phyloP scores from a whole-genome alignment of 1,139 yeast genomes.

The Suhomyces taliae region DNA sequence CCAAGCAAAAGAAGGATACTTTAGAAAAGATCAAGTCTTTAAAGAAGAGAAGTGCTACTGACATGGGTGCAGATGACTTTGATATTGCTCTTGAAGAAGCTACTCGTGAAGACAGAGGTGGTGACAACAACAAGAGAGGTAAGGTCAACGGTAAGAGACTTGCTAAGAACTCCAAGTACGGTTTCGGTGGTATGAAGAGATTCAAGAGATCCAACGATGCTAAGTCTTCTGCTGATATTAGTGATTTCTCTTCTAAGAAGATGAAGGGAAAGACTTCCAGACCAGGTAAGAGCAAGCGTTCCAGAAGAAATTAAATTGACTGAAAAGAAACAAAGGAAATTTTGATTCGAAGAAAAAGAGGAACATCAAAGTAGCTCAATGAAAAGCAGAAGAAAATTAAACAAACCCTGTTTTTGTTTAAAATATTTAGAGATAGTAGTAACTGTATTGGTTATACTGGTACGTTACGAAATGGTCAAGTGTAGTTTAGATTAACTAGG shows the following conservation, averaged over 20 bases:
- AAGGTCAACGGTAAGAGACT: slow-evolving; percentile 61
- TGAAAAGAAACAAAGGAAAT: no score
- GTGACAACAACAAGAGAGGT: slow-evolving; percentile 38
- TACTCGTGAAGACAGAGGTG: slow-evolving; percentile 43
- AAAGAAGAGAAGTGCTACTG: slow-evolving; percentile 82
- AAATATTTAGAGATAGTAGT: no score
- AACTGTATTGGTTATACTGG: no score
- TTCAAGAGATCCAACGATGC: slow-evolving; percentile 74
- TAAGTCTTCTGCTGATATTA: slow-evolving; percentile 67
- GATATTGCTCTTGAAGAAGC: slow-evolving; percentile 89
- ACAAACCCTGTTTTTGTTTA: no score
- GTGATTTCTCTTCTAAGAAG: slow-evolving; percentile 55
- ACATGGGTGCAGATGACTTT: slow-evolving; percentile 62
- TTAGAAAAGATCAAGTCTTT: slow-evolving; percentile 86
- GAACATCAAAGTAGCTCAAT: no score
- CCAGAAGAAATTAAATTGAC: slow-evolving; percentile 18
- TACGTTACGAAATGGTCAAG: background rate
- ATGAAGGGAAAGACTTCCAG: slow-evolving; percentile 53
- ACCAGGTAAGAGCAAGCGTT: slow-evolving; percentile 75
- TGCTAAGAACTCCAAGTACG: slow-evolving; percentile 68
- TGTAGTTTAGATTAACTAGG: background rate
- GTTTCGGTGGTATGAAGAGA: slow-evolving; percentile 75
- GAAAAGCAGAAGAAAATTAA: no score
- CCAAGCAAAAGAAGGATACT: slow-evolving; percentile 89
- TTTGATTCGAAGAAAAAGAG: no score